Conservation (phyloP, 345 rosid species). For the Linum lewisii region DNA sequence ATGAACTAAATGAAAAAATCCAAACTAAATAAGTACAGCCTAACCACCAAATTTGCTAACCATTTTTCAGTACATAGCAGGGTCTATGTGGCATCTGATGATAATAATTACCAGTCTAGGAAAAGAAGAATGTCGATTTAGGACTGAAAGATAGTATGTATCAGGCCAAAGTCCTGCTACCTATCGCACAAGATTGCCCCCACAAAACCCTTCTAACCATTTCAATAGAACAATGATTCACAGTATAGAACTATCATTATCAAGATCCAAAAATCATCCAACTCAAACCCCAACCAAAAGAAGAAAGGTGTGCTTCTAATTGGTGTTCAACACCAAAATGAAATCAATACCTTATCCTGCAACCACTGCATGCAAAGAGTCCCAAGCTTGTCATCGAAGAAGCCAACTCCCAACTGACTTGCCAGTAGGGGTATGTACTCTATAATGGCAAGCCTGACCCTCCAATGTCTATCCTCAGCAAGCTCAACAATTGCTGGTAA, state of each 20-base stretch:
- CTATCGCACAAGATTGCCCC: too few relatives aligned
- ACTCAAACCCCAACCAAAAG: neutral
- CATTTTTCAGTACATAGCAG: too few relatives aligned
- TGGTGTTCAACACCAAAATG: neutral
- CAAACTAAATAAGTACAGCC: neutral
- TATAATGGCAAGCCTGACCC: conserved; percentile 89
- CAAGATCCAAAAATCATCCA: neutral
- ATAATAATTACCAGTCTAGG: too few relatives aligned
- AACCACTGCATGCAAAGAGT: conserved; percentile 97
- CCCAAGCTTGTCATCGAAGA: conserved; percentile 89
- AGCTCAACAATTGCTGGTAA: conserved; percentile 97
- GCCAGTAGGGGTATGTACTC: conserved; percentile 93
- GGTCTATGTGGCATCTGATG: too few relatives aligned
- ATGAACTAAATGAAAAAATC: too few relatives aligned
- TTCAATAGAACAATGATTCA: too few relatives aligned
- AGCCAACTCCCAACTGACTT: conserved; percentile 86
- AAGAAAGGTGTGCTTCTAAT: neutral
- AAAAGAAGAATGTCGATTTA: too few relatives aligned
- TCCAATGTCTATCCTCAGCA: conserved; percentile 97
- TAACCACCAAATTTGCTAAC: neutral
- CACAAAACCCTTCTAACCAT: too few relatives aligned
- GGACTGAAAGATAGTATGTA: too few relatives aligned
- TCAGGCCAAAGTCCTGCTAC: too few relatives aligned
- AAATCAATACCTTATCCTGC: conserved; percentile 66
- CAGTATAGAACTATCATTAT: too few relatives aligned